Evolutionary conservation across 2,329 filamentous ascomycete genomes (phyloP).

Genomic region (Hypoxylon sp.): DNA sequence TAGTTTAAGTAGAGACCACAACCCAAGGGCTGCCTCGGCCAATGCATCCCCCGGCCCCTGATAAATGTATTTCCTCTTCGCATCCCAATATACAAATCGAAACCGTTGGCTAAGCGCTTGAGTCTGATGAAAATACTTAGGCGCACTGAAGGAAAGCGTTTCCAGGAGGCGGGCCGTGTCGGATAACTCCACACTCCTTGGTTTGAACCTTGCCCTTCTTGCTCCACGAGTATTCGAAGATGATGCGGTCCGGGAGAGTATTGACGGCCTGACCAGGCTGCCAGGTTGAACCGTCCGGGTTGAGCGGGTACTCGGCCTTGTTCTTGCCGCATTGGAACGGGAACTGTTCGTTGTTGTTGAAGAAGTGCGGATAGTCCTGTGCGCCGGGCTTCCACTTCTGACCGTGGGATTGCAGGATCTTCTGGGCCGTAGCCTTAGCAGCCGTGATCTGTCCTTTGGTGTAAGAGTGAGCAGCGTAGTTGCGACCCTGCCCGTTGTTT

Average conservation of each 20-base stretch:
- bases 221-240: constrained; percentile 14
- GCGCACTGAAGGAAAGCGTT: constrained; percentile 20
- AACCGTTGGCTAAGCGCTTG: neutral
- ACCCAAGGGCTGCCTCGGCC: neutral
- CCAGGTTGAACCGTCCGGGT: constrained; percentile 4
- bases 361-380: constrained; percentile 24
- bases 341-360: constrained; percentile 23
- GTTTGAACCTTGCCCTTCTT: constrained; percentile 11
- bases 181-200: constrained; percentile 22
- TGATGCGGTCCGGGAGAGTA: constrained; percentile 12
- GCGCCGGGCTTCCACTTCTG: constrained; percentile 10
- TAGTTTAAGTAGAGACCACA: too few species aligned
- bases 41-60: neutral
- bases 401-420: constrained; percentile 16
- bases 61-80: neutral
- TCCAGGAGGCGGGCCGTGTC: constrained; percentile 16
- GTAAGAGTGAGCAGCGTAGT: constrained; percentile 13
- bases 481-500: constrained; percentile 10
- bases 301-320: constrained; percentile 19
- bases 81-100: neutral
- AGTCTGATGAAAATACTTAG: neutral
- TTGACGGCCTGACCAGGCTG: constrained; percentile 7
- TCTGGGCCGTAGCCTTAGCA: constrained; percentile 5
- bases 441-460: constrained; percentile 12
- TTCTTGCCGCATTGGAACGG: constrained; percentile 21